Base-by-base conservation (phyloP, 2,329 filamentous ascomycete species). In the Sporothrix schenckii region DNA sequence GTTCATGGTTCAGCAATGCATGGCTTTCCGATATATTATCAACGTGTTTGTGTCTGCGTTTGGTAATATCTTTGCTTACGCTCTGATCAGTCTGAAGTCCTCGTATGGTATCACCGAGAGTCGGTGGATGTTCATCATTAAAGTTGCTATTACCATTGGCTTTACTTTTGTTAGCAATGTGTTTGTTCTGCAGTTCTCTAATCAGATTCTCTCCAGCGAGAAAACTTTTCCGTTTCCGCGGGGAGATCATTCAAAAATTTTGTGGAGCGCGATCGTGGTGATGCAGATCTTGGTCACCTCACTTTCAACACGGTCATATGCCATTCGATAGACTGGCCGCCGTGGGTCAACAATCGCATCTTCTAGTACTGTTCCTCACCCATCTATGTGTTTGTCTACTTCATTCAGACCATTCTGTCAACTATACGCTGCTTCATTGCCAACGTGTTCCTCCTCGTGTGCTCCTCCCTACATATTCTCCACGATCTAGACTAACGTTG, bases 371-470 rank as follows among this genome's bases (percentile, higher is more conserved):
- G 87, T 3, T 93, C 91, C 0, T 91, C 90, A 10, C 86, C 91
- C 67, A 85, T 86, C 2, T 94, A 94, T 77, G 88, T 91, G 0
- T 85, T 95, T 11, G 90, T 91, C 2, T 94, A 91, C 79, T 94
- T 94, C 77, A 80, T 94, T 3, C 91, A 92, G 7, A 87, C 94
- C 75, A 92, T 95, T 75, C 86, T 96, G 14, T 74, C 73, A 39
- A 76, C 73, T 0, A 73, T 79, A 50, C 75, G 75, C 7, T 76
- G 75, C 66, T 68, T 69, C 2, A 76, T 75, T 0, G 77, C 76
- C 19, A 63, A 74, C 3, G 75, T 77, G 0, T 79, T 79, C 66
- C 73, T 80, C 4, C 77, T 81, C 27, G 13, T 80, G 76, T 44
- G 79, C 80, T 0, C 79, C 79, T 9, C 79, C 80, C 1, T 78